Conservation (phyloP, 148 eudicot genomes). For the Silene latifolia region DNA sequence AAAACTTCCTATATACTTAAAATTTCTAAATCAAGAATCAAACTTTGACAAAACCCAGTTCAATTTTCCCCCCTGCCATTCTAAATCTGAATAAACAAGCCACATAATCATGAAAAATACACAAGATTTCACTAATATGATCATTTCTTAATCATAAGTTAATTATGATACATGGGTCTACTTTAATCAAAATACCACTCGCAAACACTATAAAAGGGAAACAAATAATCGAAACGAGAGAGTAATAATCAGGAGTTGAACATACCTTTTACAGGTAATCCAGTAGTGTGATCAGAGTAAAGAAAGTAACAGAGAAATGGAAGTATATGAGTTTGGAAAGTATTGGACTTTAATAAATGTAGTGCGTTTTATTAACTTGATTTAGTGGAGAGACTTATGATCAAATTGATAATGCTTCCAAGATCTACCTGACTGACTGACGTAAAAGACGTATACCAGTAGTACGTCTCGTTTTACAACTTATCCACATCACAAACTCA, state of each 20-base stretch:
- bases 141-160: background rate
- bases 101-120: background rate
- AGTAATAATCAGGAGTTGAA: too few species aligned
- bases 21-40: constrained; percentile 12
- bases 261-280: background rate
- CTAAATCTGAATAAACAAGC: background rate
- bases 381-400: too few species aligned
- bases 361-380: too few species aligned
- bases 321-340: background rate
- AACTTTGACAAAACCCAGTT: background rate
- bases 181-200: too few species aligned
- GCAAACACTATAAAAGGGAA: too few species aligned
- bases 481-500: too few species aligned
- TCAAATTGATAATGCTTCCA: background rate
- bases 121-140: background rate
- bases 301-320: background rate
- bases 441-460: too few species aligned
- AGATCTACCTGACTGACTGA: background rate
- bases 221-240: too few species aligned
- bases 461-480: background rate
- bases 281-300: background rate
- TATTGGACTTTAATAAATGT: too few species aligned
- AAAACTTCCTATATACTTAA: background rate
- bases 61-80: background rate
- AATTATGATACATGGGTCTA: too few species aligned